Base-by-base conservation (phyloP, 208 protist genomes). In the Wallacemonas collosoma region DNA sequence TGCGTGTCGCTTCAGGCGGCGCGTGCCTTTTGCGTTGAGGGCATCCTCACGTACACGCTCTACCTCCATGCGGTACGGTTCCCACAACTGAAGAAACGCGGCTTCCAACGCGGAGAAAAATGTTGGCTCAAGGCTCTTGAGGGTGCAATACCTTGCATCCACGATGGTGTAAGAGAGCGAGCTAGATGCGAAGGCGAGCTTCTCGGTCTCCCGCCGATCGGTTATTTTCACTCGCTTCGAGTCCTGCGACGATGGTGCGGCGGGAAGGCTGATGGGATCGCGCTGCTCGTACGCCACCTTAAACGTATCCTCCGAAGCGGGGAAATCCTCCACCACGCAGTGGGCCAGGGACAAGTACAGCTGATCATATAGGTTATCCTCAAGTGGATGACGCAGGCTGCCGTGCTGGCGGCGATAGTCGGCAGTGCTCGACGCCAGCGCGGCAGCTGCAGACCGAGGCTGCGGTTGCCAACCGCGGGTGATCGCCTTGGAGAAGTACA, bases 41-140 rank as follows among this genome's bases (percentile, higher is more conserved):
- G 84, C 75, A 54, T 96, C 92, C 43, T 96, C 89, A 5, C 88
- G 81, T 17, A 83, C 65, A 26, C 85, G 77, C 56, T 94, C 88
- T 73, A 96, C 89, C 75, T 95, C 89, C 2, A 57, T 76, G 35
- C 87, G 83, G 71, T 94, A 94, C 17, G 89, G 89, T 76, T 93
- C 88, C 90, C 92, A 96, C 66, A 87, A 45, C 48, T 87, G 81
- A 26, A 96, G 47, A 8, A 96, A 91, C 39, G 74, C 76, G 61
- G 83, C 80, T 54, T 96, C 88, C 40, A 96, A 76, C 0, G 85
- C 81, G 11, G 85, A 79, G 68, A 89, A 92, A 60, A 96, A 71
- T 7, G 91, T 96, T 17, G 91, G 91, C 73, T 94, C 91, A 7
- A 94, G 84, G 39, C 83, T 80, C 40, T 88, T 88, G 53, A 96